Percentiles rank a stretch among this genome's conserved stretches.
Evolutionary conservation across 2,329 filamentous ascomycete genomes (phyloP).

Genomic region (Fusarium bactridioides): DNA sequence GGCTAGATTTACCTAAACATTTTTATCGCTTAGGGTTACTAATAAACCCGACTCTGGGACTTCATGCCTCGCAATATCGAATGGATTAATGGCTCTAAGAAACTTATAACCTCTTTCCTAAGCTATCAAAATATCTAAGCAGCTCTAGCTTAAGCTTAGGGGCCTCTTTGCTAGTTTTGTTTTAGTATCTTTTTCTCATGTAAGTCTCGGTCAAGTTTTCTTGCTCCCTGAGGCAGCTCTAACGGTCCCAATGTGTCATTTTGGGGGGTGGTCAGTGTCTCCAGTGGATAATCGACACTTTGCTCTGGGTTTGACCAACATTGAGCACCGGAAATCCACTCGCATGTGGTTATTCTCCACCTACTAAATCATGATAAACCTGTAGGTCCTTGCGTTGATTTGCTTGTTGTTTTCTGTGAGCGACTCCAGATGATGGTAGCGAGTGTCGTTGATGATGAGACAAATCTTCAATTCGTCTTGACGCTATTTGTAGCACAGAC

Average conservation of each 20-base stretch:
- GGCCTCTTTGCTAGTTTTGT: not conserved
- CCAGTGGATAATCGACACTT: not conserved
- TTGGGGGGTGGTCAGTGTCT: constrained; percentile 1
- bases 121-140: not conserved
- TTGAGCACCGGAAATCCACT: not conserved
- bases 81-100: not conserved
- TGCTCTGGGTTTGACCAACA: not conserved
- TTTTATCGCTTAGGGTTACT: not conserved
- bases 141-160: not conserved
- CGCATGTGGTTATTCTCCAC: not conserved
- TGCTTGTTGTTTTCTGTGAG: not conserved
- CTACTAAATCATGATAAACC: not conserved
- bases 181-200: not conserved
- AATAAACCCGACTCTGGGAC: constrained; percentile 7
- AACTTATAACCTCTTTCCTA: not conserved
- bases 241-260: not conserved
- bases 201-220: not conserved
- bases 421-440: not conserved
- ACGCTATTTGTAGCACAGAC: not conserved
- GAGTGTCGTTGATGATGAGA: not conserved
- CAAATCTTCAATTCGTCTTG: not conserved
- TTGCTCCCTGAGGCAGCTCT: not conserved
- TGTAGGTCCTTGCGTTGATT: not conserved
- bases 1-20: no score
- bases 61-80: not conserved